phyloP scores from a whole-genome alignment of 176 grass and related monocot species.

The Echinochloa phyllopogon region DNA sequence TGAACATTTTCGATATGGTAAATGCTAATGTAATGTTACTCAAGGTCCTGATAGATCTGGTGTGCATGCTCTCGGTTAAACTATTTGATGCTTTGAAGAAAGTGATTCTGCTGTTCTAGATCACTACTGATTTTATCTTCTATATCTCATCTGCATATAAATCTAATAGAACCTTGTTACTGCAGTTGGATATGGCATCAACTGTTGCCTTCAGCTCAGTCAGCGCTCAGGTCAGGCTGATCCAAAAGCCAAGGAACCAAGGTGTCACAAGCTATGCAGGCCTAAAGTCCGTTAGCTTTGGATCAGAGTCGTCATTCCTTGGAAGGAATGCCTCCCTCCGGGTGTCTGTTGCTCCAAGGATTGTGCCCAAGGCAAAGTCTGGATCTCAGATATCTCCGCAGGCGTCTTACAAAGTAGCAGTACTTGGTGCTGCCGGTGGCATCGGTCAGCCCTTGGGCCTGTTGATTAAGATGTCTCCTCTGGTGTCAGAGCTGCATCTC shows the following conservation, averaged over 20 bases:
- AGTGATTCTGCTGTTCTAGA: neutral
- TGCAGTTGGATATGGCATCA: slow-evolving; percentile 48
- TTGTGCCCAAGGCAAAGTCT: slow-evolving; percentile 57
- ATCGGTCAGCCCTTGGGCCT: slow-evolving; percentile 81
- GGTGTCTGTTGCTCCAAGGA: slow-evolving; percentile 47
- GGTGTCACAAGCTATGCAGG: slow-evolving; percentile 42
- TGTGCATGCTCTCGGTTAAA: too few relatives aligned
- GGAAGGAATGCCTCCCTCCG: slow-evolving; percentile 36
- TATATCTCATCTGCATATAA: too few relatives aligned
- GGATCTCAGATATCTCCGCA: slow-evolving; percentile 48
- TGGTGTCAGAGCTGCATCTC: slow-evolving; percentile 67
- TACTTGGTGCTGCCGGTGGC: slow-evolving; percentile 81
- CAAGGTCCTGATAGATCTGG: neutral
- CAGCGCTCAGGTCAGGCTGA: slow-evolving; percentile 41
- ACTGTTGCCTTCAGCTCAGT: slow-evolving; percentile 42
- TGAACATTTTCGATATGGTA: neutral
- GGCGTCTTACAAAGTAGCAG: slow-evolving; percentile 77
- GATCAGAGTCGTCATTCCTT: slow-evolving; percentile 42
- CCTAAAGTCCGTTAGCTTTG: slow-evolving; percentile 41
- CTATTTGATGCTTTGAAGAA: neutral
- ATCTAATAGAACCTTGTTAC: slow-evolving; percentile 2
- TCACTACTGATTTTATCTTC: too few relatives aligned
- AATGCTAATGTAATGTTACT: neutral
- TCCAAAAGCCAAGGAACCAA: slow-evolving; percentile 43
- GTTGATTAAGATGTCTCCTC: slow-evolving; percentile 87